A percentile compares a stretch with the other conserved stretches of the same genome.
Conservation (phyloP, 371 early-diverging fungal genomes). For the Mucor racemosus region DNA sequence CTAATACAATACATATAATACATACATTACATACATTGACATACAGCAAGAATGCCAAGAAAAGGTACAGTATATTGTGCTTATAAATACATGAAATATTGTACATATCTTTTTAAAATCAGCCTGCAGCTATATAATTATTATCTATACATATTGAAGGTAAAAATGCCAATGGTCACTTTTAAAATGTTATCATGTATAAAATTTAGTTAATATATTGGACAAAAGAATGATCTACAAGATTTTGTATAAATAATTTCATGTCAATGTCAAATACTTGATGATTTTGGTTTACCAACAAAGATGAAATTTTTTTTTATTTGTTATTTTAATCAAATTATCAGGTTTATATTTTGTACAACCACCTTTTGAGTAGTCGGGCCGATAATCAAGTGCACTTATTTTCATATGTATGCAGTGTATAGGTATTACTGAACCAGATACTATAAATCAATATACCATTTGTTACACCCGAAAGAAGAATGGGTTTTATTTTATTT, state of each 20-base stretch:
- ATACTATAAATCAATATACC: not conserved
- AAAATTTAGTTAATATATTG: not conserved
- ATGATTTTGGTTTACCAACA: not conserved
- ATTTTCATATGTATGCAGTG: not conserved
- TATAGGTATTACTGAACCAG: not conserved
- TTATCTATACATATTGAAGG: not conserved
- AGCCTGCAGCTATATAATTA: not conserved
- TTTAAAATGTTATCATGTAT: not conserved
- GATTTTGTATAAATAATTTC: not conserved
- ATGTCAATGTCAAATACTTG: constrained; percentile 2
- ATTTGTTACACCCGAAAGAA: not conserved
- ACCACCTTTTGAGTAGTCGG: not conserved
- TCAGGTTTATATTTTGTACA: not conserved
- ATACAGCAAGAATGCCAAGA: not conserved
- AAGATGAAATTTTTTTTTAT: not conserved
- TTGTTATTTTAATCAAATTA: not conserved
- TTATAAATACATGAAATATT: not conserved
- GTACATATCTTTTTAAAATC: constrained; percentile 1
- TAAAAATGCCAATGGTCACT: not conserved
- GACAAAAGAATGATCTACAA: not conserved
- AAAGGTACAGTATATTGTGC: not conserved
- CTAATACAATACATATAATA: too few relatives aligned
- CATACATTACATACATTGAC: not conserved
- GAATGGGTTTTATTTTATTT: not conserved
- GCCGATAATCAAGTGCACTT: constrained; percentile 1